phyloP scores from a whole-genome alignment of 2,329 filamentous ascomycete genomes.

The Teratosphaeria destructans region DNA sequence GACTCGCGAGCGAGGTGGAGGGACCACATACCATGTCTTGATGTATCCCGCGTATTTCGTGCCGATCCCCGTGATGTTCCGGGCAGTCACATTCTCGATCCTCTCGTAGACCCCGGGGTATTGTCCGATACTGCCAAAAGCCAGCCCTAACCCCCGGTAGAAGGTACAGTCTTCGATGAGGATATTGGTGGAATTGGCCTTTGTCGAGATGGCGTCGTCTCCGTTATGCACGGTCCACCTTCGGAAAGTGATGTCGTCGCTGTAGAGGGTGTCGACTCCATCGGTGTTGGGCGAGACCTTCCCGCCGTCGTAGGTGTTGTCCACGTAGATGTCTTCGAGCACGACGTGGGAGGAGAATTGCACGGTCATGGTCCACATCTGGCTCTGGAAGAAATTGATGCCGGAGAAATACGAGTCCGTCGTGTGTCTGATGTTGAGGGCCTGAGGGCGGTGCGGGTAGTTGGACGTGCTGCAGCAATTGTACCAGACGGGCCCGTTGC shows the following conservation, averaged over 20 bases:
- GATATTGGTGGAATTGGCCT: constrained; percentile 48
- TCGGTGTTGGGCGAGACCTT: constrained; percentile 32
- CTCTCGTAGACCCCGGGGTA: constrained; percentile 40
- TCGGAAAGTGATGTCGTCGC: constrained; percentile 41
- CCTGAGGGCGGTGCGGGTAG: constrained; percentile 40
- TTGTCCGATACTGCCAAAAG: constrained; percentile 50
- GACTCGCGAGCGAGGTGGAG: neutral
- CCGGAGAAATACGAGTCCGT: constrained; percentile 40
- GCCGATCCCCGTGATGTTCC: constrained; percentile 29
- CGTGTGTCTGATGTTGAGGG: constrained; percentile 41
- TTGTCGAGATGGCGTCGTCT: constrained; percentile 45
- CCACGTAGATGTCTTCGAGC: constrained; percentile 43
- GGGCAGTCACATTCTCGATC: constrained; percentile 40
- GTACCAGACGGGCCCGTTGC: constrained; percentile 43
- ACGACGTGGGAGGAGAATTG: constrained; percentile 38
- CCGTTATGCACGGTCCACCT: constrained; percentile 43
- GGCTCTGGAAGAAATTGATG: constrained; percentile 44
- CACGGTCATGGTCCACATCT: constrained; percentile 50
- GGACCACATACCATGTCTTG: neutral
- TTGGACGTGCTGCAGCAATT: constrained; percentile 35
- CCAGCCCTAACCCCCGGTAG: constrained; percentile 42
- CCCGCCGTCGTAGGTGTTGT: constrained; percentile 23
- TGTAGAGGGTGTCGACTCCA: constrained; percentile 45
- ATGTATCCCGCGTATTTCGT: neutral
- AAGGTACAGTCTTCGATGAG: constrained; percentile 40